Evolutionary conservation across 73 alveolate genomes (phyloP), one percentile per base, ranked within the genome.

Genomic region (Stentor coeruleus): DNA sequence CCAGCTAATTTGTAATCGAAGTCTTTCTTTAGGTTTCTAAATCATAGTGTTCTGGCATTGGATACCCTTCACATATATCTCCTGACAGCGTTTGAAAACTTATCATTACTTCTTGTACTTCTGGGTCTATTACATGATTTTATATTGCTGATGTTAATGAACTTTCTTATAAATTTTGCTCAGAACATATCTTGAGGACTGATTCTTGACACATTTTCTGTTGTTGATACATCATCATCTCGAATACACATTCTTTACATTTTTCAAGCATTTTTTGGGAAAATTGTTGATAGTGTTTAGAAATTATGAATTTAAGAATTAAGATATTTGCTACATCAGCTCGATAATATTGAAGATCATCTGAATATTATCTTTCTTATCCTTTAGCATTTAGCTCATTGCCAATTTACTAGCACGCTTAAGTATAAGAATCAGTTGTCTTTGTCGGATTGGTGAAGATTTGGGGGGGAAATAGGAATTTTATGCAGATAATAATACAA

Each of bases 361-460:
- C 79, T 66, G n/a, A n/a, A n/a, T n/a, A n/a, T n/a, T n/a, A n/a
- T n/a, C n/a, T n/a, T 40, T 66, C 33, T 66, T 66, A 0, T 20
- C 42, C 14, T 20, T 26, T 20, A 66, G 79, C 36, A 66, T 20
- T 26, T 40, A 40, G 20, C 39, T 0, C n/a, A 66, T 20, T 37
- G 37, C 14, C 39, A 66, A 2, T 40, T 66, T 66, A 15, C 79
- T 37, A 66, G 79, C 79, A 28, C 37, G n/a, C 0, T 20, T 20
- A 15, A 66, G 79, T 14, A 66, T 66, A 20, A 37, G n/a, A 26
- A 66, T 40, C 79, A 66, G 79, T 40, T 66, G 79, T 1, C 40
- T 66, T 40, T 66, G n/a, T 66, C 49, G 79, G 37, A 66, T 66
- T 11, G 79, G 79, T n/a, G n/a, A n/a, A n/a, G n/a, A n/a, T n/a